phyloP scores from a whole-genome alignment of 768 basidiomycete species.

The Obba rivulosa region DNA sequence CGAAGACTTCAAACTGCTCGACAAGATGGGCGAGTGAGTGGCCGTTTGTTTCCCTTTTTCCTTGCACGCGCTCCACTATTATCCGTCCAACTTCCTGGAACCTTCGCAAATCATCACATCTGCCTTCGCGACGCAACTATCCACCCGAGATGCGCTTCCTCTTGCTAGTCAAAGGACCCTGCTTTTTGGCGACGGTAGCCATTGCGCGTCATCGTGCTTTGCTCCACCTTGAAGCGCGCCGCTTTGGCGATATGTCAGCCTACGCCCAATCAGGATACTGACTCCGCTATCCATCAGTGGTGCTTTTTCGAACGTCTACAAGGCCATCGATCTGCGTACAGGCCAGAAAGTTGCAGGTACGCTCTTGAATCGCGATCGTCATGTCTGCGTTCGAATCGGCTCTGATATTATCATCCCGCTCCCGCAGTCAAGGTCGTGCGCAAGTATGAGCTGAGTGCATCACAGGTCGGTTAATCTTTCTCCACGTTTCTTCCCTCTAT shows the following conservation, averaged over 20 bases:
- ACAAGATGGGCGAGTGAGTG: conserved; percentile 93
- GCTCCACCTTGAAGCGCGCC: no score
- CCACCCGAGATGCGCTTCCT: no score
- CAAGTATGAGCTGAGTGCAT: conserved; percentile 85
- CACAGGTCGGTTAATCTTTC: conserved; percentile 65
- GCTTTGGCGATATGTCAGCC: background rate
- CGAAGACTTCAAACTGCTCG: conserved; percentile 68
- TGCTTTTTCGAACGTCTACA: conserved; percentile 99
- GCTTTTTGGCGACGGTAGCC: no score
- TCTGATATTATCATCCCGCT: background rate
- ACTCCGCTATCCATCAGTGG: conserved; percentile 45
- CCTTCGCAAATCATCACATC: no score
- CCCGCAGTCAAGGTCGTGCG: conserved; percentile 87
- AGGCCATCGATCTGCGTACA: conserved; percentile 71
- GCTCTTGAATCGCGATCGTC: conserved; percentile 22
- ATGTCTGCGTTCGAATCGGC: conserved; percentile 1
- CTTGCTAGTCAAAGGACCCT: no score
- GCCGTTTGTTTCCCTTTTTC: background rate
- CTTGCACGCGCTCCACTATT: background rate
- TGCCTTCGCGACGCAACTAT: no score
- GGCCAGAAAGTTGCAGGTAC: conserved; percentile 81
- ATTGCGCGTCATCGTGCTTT: no score
- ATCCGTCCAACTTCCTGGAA: no score
- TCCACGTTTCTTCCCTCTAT: conserved; percentile 15
- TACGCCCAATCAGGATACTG: conserved; percentile 4